These are phyloP conservation scores for Trichoderma reesei DNA, from an alignment of 495 filamentous ascomycete genomes.

Conservation along the genomic window DNA sequence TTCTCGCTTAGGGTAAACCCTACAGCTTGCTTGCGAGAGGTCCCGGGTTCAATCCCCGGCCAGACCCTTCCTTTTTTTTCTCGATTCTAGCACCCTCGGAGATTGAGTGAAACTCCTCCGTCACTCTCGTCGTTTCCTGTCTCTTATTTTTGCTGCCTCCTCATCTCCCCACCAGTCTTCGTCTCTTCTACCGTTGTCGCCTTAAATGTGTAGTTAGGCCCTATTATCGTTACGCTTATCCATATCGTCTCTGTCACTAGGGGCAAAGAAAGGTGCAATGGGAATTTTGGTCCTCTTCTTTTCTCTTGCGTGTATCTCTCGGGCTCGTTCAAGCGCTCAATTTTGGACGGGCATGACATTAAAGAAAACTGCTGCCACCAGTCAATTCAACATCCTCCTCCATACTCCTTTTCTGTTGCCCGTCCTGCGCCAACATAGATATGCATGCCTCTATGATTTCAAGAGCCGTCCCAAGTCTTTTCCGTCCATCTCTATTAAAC, in stretches of 20 bases:
- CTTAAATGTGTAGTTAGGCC: too few species aligned
- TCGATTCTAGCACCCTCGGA: conserved; percentile 16
- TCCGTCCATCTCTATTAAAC: not conserved
- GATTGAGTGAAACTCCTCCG: too few species aligned
- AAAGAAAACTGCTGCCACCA: not conserved
- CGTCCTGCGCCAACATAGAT: not conserved
- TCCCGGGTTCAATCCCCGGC: conserved; percentile 4
- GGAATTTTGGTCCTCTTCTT: too few species aligned
- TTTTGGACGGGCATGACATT: too few species aligned
- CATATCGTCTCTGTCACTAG: too few species aligned
- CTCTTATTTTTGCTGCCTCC: not conserved
- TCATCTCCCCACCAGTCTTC: not conserved
- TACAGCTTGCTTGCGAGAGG: conserved; percentile 1
- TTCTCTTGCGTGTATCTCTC: too few species aligned
- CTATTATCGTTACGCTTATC: too few species aligned
- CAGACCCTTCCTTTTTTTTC: conserved; percentile 8
- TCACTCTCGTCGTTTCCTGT: too few species aligned
- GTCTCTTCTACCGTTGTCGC: too few species aligned
- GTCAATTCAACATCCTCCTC: not conserved
- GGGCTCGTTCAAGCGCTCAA: too few species aligned
- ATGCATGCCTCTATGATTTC: not conserved
- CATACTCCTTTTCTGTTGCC: not conserved
- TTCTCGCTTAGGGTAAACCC: conserved; percentile 1
- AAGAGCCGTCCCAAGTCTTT: not conserved
- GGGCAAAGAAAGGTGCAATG: too few species aligned